These are phyloP conservation scores for Eleusine coracana DNA, from an alignment of 176 grass and related monocot genomes.

Conservation along the genomic window DNA sequence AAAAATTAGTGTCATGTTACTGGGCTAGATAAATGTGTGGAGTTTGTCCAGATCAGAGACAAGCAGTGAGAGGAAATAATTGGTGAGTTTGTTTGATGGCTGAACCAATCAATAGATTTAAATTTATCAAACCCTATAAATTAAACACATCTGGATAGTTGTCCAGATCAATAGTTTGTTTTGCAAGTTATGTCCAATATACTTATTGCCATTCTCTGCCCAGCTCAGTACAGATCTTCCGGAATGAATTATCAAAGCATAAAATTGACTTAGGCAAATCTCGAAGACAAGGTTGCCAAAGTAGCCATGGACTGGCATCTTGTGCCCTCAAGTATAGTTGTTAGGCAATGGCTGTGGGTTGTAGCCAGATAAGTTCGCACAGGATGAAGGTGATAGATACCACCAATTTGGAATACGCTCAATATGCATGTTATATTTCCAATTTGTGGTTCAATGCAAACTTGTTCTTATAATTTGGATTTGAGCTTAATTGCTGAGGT, in stretches of 20 bases:
- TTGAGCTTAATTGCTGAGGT: too few species aligned
- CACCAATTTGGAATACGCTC: too few species aligned
- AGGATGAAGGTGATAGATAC: background rate
- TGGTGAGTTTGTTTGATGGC: background rate
- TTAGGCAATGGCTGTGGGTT: background rate
- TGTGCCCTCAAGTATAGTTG: conserved; percentile 3
- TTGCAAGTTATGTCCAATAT: background rate
- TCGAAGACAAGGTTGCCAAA: background rate
- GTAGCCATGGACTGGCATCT: background rate
- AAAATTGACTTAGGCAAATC: background rate
- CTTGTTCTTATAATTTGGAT: too few species aligned
- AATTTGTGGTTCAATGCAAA: too few species aligned
- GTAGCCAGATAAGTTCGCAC: background rate
- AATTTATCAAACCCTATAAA: background rate
- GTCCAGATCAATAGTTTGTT: too few species aligned
- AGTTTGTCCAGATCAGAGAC: background rate
- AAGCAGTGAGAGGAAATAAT: background rate
- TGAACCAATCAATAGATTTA: background rate
- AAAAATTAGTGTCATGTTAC: background rate
- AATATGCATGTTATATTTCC: too few species aligned
- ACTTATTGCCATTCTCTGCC: background rate
- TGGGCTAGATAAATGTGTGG: background rate
- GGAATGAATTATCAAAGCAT: background rate
- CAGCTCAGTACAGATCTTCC: background rate
- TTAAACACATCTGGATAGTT: background rate